These are phyloP conservation scores for Amanita subjunquillea DNA, from an alignment of 768 basidiomycete species.

Conservation along the genomic window DNA sequence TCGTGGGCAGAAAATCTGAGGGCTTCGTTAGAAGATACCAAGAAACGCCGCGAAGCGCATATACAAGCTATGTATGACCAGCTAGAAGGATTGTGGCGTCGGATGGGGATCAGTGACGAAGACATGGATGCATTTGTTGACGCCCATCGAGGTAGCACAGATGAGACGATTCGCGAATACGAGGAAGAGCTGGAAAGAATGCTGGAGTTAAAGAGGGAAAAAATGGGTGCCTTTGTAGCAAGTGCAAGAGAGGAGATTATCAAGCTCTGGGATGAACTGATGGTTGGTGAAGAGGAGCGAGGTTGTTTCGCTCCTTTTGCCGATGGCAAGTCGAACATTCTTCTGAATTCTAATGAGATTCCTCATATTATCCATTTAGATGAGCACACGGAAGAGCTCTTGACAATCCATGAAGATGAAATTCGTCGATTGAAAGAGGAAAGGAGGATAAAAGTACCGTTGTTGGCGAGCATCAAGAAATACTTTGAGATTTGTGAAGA, in stretches of 20 bases:
- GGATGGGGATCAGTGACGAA: constrained; percentile 69
- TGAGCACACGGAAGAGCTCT: constrained; percentile 81
- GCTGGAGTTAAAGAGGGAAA: constrained; percentile 78
- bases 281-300: constrained; percentile 76
- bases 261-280: constrained; percentile 76
- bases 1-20: constrained; percentile 55
- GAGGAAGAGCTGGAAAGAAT: constrained; percentile 86
- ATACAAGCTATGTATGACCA: constrained; percentile 95
- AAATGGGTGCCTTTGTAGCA: constrained; percentile 76
- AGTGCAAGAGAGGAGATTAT: constrained; percentile 77
- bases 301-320: constrained; percentile 72
- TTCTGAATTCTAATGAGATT: neutral
- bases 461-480: constrained; percentile 69
- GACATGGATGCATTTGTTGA: constrained; percentile 95
- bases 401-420: constrained; percentile 79
- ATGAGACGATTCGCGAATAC: constrained; percentile 70
- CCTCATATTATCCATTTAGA: constrained; percentile 30
- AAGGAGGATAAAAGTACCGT: constrained; percentile 61
- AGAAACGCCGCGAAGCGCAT: constrained; percentile 63
- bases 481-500: constrained; percentile 90
- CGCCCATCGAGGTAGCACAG: constrained; percentile 70
- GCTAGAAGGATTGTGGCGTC: constrained; percentile 81
- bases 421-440: constrained; percentile 77
- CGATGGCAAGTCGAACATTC: constrained; percentile 49
- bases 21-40: constrained; percentile 57